phyloP scores from a whole-genome alignment of 495 filamentous ascomycete species.

The Sphaerosporella brunnea region DNA sequence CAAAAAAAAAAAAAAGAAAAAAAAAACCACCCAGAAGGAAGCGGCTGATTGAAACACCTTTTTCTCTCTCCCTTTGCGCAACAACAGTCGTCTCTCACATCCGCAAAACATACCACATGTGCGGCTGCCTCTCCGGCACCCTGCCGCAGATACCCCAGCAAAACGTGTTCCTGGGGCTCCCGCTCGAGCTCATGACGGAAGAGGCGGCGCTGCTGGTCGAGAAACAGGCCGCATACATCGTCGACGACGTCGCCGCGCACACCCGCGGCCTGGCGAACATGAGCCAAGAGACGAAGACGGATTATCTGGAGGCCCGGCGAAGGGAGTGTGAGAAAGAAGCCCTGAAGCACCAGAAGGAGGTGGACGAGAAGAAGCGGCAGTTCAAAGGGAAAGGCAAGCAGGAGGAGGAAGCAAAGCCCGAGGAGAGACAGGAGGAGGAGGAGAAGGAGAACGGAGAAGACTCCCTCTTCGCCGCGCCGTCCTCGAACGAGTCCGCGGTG shows the following conservation, averaged over 20 bases:
- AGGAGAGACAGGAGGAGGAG: constrained; percentile 31
- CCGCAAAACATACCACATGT: constrained; percentile 65
- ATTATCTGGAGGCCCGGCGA: constrained; percentile 25
- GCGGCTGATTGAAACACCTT: too few species aligned
- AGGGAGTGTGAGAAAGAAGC: constrained; percentile 10
- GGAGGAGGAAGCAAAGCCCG: constrained; percentile 8
- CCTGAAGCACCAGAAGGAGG: constrained; percentile 12
- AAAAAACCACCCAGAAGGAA: too few species aligned
- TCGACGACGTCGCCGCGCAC: constrained; percentile 21
- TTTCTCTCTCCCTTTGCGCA: neutral
- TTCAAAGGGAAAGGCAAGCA: constrained; percentile 1
- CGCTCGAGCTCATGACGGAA: constrained; percentile 76
- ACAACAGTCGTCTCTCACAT: constrained; percentile 48
- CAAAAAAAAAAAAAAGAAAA: too few species aligned
- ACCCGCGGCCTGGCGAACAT: constrained; percentile 38
- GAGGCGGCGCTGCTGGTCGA: constrained; percentile 74
- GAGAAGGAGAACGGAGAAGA: constrained; percentile 26
- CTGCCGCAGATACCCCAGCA: constrained; percentile 85
- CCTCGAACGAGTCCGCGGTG: neutral
- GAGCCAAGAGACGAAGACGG: constrained; percentile 35
- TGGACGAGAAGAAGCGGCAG: constrained; percentile 14
- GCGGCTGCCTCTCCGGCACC: constrained; percentile 69
- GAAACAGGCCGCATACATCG: constrained; percentile 34
- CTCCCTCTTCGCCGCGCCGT: neutral
- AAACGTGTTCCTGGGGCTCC: constrained; percentile 82